Evolutionary conservation across 2,329 filamentous ascomycete genomes (phyloP).

Genomic region (Trichoderma hamatum): DNA sequence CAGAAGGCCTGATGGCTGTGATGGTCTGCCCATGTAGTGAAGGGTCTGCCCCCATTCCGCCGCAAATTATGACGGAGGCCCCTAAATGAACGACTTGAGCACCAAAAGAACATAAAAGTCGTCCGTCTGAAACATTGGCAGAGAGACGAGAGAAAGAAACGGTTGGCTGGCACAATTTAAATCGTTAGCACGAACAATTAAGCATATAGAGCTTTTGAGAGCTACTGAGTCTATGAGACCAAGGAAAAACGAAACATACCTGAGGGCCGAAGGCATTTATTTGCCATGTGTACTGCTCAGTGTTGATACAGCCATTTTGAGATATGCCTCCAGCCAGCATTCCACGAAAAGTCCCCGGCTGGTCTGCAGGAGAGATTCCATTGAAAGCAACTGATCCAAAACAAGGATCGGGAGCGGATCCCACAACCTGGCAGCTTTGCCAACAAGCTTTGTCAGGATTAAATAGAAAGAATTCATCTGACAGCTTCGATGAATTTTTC

Average conservation of each 20-base stretch:
- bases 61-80: conserved; percentile 36
- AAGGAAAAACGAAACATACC: conserved; percentile 37
- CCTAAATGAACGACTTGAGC: conserved; percentile 35
- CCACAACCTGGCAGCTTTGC: conserved; percentile 46
- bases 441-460: conserved; percentile 49
- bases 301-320: conserved; percentile 62
- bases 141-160: conserved; percentile 34
- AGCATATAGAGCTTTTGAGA: background rate
- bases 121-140: background rate
- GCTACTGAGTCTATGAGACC: background rate
- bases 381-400: conserved; percentile 51
- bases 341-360: conserved; percentile 52
- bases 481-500: conserved; percentile 50
- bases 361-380: conserved; percentile 29
- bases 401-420: conserved; percentile 40
- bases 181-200: background rate
- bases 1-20: conserved; percentile 10
- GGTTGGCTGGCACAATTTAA: conserved; percentile 30
- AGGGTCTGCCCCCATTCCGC: conserved; percentile 39
- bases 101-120: conserved; percentile 39
- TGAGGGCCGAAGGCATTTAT: conserved; percentile 46
- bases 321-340: conserved; percentile 74
- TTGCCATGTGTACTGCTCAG: conserved; percentile 68
- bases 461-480: conserved; percentile 59
- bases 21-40: conserved; percentile 37